Percentiles rank a stretch among this genome's conserved stretches.
Conservation (phyloP, 345 rosid genomes). For the Anastatica hierochuntica region DNA sequence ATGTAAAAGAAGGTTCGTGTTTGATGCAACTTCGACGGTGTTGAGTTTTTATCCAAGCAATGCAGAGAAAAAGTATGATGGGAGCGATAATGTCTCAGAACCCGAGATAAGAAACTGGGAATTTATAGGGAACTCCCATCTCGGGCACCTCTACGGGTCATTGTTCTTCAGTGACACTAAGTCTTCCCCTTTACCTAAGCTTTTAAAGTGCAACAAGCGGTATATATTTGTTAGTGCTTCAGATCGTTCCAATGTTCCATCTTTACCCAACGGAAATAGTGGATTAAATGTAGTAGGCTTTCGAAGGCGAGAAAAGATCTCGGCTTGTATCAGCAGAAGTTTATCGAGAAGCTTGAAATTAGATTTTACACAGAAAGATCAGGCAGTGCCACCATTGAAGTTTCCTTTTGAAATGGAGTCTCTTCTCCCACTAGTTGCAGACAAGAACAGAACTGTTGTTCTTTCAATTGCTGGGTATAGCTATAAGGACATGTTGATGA, state of each 20-base stretch:
- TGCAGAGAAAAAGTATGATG: constrained; percentile 13
- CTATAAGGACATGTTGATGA: constrained; percentile 91
- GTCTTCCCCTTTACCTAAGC: constrained; percentile 37
- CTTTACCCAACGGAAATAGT: too few relatives aligned
- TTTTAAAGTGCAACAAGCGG: constrained; percentile 44
- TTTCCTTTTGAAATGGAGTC: constrained; percentile 57
- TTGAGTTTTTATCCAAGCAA: constrained; percentile 33
- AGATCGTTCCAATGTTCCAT: constrained; percentile 17
- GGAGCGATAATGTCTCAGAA: constrained; percentile 14
- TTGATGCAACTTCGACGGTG: constrained; percentile 71
- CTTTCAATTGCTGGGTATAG: constrained; percentile 88
- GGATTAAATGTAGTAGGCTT: constrained; percentile 26
- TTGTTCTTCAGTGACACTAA: constrained; percentile 36
- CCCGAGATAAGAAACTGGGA: constrained; percentile 57
- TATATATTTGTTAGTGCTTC: constrained; percentile 34
- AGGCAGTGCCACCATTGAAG: constrained; percentile 19
- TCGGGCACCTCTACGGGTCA: constrained; percentile 57
- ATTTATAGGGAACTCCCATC: constrained; percentile 53
- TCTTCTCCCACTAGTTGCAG: constrained; percentile 54
- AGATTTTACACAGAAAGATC: constrained; percentile 30
- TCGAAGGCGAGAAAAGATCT: constrained; percentile 30
- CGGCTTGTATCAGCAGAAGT: constrained; percentile 36
- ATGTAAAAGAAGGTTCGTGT: constrained; percentile 55
- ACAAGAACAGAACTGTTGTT: constrained; percentile 57
- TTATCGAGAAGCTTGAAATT: constrained; percentile 24